Evolutionary conservation across 176 grass and related monocot genomes (phyloP), one percentile per base, ranked within the genome.

Genomic region (Otatea glauca): DNA sequence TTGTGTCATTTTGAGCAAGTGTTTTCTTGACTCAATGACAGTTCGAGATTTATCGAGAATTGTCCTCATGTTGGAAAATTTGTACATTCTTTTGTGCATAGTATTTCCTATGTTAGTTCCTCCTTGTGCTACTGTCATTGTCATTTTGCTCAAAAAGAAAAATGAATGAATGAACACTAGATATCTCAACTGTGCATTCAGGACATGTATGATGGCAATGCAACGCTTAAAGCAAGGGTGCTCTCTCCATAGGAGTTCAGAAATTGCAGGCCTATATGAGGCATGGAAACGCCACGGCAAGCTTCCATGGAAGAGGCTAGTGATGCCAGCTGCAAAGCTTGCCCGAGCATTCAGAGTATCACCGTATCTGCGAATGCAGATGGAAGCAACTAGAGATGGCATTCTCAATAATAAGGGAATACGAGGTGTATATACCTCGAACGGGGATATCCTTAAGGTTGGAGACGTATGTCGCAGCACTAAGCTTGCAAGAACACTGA

Each of bases 161-260:
- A 18, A 53, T 11, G 15, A 32, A 35, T 72, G 38, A 68, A 27
- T 41, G 42, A 77, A 34, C 49, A 2, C 50, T 53, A 32, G 14
- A 38, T 20, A 39, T 47, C 1, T 7, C 5, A 23, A 90, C 25
- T 62, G 54, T 74, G n/a, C 17, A 25, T 72, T 51, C 87, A 98
- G 96, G 87, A 93, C 79, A 98, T 98, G 96, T 98, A 93, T 68
- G 91, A 80, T 7, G 86, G 90, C 79, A 93, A 95, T 24, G 79
- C 2, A 14, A 72, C 83, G 27, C 72, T 88, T 42, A 95, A 95
- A 85, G 91, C 87, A 18, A 88, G 87, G 96, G 96, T 45, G 63
- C 87, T 0, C 96, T 98, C 20, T 98, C 96, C 5, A 85, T 98
- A 63, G 93, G 89, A 2, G 89, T 95, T 42, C 96, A 4, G 93